These are phyloP conservation scores for Eutrema heterophyllum DNA, from an alignment of 345 rosid species.

Conservation along the genomic window DNA sequence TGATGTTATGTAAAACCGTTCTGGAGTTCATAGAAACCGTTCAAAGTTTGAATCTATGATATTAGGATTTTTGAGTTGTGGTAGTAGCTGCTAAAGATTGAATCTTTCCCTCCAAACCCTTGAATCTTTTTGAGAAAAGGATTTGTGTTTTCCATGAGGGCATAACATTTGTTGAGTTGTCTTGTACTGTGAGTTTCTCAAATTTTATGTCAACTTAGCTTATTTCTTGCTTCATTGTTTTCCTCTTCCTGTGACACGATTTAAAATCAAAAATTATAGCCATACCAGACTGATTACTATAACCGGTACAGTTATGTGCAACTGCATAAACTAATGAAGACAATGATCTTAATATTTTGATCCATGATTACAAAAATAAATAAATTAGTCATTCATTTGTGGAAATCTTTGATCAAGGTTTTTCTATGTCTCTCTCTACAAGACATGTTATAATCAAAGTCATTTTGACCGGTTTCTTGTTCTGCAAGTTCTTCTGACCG, in stretches of 20 bases:
- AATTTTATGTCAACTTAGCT: not conserved
- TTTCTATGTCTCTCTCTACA: not conserved
- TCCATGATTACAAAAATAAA: too few relatives aligned
- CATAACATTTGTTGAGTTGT: not conserved
- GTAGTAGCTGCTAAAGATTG: not conserved
- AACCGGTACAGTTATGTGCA: too few relatives aligned
- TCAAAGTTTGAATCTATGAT: not conserved
- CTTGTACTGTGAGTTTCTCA: not conserved
- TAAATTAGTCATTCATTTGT: too few relatives aligned
- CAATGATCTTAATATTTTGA: not conserved
- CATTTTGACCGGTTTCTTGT: constrained; percentile 9
- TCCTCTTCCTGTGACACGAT: not conserved
- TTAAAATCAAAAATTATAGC: not conserved
- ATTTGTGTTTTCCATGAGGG: not conserved
- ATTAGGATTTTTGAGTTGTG: not conserved
- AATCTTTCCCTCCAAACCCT: too few relatives aligned
- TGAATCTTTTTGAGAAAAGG: not conserved
- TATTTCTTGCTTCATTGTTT: not conserved
- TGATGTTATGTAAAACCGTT: constrained; percentile 33
- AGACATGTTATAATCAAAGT: not conserved
- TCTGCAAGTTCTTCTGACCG: constrained; percentile 5
- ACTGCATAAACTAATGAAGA: not conserved
- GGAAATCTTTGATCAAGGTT: too few relatives aligned
- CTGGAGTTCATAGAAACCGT: not conserved
- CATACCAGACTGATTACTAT: not conserved